Conservation (phyloP, 192 early-diverging fungal species). For the Coemansia sp. region DNA sequence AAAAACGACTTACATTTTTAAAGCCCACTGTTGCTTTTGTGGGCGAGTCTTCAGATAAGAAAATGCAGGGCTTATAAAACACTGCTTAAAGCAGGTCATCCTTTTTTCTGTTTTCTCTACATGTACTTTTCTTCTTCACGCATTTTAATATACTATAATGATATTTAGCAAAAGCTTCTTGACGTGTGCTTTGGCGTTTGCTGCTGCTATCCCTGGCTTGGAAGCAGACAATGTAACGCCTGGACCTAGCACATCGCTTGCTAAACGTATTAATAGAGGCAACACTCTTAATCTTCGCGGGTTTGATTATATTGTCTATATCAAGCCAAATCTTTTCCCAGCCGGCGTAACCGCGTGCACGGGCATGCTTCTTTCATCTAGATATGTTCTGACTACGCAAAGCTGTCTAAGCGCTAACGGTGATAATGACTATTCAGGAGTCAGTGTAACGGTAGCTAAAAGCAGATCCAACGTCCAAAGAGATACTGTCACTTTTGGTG, state of each 20-base stretch:
- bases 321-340: background rate
- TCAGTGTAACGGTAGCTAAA: conserved; percentile 3
- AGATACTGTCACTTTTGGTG: background rate
- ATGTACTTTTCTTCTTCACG: too few relatives aligned
- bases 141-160: background rate
- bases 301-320: conserved; percentile 3
- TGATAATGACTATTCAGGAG: background rate
- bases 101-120: too few relatives aligned
- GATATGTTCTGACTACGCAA: conserved; percentile 5
- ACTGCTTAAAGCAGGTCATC: too few relatives aligned
- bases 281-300: background rate
- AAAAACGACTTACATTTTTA: background rate
- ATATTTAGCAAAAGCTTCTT: background rate
- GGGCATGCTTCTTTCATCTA: conserved; percentile 3
- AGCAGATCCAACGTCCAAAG: background rate
- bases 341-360: background rate
- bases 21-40: background rate
- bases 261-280: background rate
- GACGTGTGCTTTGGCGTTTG: background rate
- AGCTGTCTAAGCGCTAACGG: background rate
- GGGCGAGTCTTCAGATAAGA: background rate
- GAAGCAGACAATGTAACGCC: background rate
- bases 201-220: conserved; percentile 1
- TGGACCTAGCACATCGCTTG: background rate
- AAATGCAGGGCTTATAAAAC: too few relatives aligned